Percentiles rank a stretch among this genome's conserved stretches.
phyloP scores from a whole-genome alignment of 768 basidiomycete species.

The Cantharellus cinnabarinus region DNA sequence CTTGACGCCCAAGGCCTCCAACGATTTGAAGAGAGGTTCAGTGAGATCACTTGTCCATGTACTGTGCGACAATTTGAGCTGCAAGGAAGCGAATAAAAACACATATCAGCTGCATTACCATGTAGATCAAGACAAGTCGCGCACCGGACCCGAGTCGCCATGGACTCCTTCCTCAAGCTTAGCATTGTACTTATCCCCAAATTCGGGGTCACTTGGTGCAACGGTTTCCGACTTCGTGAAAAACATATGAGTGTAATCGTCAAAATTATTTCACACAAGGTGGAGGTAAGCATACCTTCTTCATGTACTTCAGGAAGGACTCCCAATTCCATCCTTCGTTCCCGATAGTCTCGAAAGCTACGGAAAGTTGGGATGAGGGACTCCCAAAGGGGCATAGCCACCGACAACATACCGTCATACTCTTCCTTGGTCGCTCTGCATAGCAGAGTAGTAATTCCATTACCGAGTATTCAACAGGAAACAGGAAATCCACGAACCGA shows the following conservation, averaged over 20 bases:
- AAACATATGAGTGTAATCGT: slow-evolving; percentile 3
- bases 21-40: slow-evolving; percentile 6
- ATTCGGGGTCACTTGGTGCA: slow-evolving; percentile 1
- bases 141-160: slow-evolving; percentile 6
- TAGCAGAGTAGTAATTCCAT: neutral
- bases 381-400: neutral
- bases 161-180: slow-evolving; percentile 5
- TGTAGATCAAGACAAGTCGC: neutral
- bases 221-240: slow-evolving; percentile 7
- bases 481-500: neutral
- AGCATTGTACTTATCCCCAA: slow-evolving; percentile 4
- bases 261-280: neutral
- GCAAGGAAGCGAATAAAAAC: neutral
- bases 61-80: neutral
- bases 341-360: neutral
- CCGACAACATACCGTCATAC: slow-evolving; percentile 7
- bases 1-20: slow-evolving; percentile 3
- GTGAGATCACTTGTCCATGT: neutral
- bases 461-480: neutral
- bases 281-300: neutral
- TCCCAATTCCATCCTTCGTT: neutral
- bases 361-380: neutral
- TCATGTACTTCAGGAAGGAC: slow-evolving; percentile 3
- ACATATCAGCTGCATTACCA: neutral
- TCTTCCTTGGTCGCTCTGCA: slow-evolving; percentile 4